Base-by-base conservation (phyloP, 257 asterid genomes). In the Galeopsis tetrahit region DNA sequence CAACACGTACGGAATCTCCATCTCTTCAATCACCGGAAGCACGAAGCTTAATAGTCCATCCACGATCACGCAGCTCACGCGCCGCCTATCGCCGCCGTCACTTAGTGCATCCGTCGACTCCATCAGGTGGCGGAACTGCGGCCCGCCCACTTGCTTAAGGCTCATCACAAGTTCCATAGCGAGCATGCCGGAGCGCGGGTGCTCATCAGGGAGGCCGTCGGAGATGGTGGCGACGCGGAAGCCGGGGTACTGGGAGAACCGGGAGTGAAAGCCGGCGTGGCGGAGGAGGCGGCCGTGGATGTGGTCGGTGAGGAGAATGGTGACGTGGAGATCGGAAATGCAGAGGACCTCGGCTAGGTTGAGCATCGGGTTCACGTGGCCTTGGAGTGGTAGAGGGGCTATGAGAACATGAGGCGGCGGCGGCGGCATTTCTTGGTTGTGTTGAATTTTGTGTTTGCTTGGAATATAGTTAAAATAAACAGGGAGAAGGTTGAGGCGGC, bases 381-480 rank as follows among this genome's bases (percentile, higher is more conserved):
- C 97, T 51, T 87, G 97, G 14, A 79, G 48, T 0, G 96, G 97
- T 0, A 83, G 11, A 2, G 97, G 97, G 71, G 83, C 89, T 35
- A 91, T 75, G 40, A 91, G 86, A 1, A 89, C 87, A 21, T 87
- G 95, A 6, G 95, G 87, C 15, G 94, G 86, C 32, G 77, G 1
- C 62, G 71, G 68, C 48, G 48, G 4, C 13, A 36, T 15, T 42
- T 44, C 44, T 65, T 69, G 52, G 62, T 55, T 11, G 69, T 10
- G n/a, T n/a, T n/a, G n/a, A n/a, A n/a, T n/a, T n/a, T 21, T 21
- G 28, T 21, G 28, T 21, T 21, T 21, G 28, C 28, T 21, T 21
- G 28, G 28, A 21, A 21, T 21, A 21, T 21, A 21, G 28, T 21
- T 21, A 1, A 21, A 21, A 21, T 21, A 21, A 21, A 21, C 28